These are phyloP conservation scores for Teratosphaeria nubilosa DNA, from an alignment of 2,329 filamentous ascomycete species.

Conservation along the genomic window DNA sequence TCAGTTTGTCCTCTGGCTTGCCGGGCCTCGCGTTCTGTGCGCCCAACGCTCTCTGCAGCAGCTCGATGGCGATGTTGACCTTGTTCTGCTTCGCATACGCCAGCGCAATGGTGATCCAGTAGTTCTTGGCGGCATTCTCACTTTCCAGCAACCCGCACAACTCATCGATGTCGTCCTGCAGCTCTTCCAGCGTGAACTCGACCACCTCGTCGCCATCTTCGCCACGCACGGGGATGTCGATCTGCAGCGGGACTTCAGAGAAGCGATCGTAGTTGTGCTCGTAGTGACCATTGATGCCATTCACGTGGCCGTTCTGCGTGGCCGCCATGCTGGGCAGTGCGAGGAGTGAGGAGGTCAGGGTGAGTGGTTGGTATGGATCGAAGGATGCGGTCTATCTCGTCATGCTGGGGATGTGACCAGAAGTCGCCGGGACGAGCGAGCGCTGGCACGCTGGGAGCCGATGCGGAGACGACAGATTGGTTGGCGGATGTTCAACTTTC, in stretches of 20 bases:
- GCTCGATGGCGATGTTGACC: slow-evolving; percentile 69
- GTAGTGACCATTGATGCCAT: slow-evolving; percentile 41
- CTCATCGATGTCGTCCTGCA: slow-evolving; percentile 85
- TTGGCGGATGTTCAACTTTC: not conserved
- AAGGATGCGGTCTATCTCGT: not conserved
- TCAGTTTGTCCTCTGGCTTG: slow-evolving; percentile 71
- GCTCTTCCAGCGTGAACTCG: slow-evolving; percentile 84
- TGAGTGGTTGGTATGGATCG: not conserved
- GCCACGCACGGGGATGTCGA: slow-evolving; percentile 54
- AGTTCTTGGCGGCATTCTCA: slow-evolving; percentile 79
- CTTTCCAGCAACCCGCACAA: slow-evolving; percentile 91
- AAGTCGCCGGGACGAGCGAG: not conserved
- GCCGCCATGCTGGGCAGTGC: slow-evolving; percentile 37
- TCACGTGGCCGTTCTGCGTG: slow-evolving; percentile 40
- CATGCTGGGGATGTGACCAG: not conserved
- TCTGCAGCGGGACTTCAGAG: slow-evolving; percentile 51
- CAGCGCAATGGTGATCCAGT: slow-evolving; percentile 96
- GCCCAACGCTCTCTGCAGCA: slow-evolving; percentile 60
- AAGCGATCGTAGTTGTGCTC: slow-evolving; percentile 39
- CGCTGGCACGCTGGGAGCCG: not conserved
- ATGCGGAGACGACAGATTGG: not conserved
- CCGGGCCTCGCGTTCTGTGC: slow-evolving; percentile 46
- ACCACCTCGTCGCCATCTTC: slow-evolving; percentile 61
- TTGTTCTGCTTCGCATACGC: slow-evolving; percentile 95
- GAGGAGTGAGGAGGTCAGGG: not conserved